Evolutionary conservation across 2,329 filamentous ascomycete genomes (phyloP).

Genomic region (Xylaria sp.): DNA sequence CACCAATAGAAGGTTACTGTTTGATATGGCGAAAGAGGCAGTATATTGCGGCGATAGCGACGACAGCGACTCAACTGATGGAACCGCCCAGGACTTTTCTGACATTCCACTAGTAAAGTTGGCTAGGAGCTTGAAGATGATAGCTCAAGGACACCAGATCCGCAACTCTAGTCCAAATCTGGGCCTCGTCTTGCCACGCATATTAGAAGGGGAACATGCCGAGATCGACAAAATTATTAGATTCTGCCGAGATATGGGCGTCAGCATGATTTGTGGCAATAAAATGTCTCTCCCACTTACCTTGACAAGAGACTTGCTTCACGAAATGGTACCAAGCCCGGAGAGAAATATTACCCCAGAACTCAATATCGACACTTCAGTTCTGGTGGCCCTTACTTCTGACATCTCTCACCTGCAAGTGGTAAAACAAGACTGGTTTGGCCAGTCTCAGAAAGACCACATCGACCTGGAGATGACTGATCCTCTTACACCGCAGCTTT

Average conservation of each 20-base stretch:
- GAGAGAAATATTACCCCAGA: conserved; percentile 42
- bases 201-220: conserved; percentile 42
- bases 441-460: conserved; percentile 70
- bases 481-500: conserved; percentile 70
- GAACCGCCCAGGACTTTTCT: conserved; percentile 34
- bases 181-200: conserved; percentile 47
- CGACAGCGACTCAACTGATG: conserved; percentile 39
- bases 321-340: conserved; percentile 47
- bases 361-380: conserved; percentile 74
- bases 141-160: conserved; percentile 47
- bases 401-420: conserved; percentile 72
- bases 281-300: conserved; percentile 37
- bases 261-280: conserved; percentile 43
- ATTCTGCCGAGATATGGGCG: conserved; percentile 44
- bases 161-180: conserved; percentile 41
- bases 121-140: conserved; percentile 42
- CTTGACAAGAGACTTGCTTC: conserved; percentile 42
- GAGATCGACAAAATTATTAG: conserved; percentile 46
- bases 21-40: conserved; percentile 50
- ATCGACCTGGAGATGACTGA: conserved; percentile 72
- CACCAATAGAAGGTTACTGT: conserved; percentile 48
- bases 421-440: conserved; percentile 55
- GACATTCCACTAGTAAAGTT: conserved; percentile 50
- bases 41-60: conserved; percentile 48
- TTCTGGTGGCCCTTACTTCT: conserved; percentile 77